Evolutionary conservation across 1,284 basidiomycete species (phyloP).

Genomic region (Sporisorium scitamineum): DNA sequence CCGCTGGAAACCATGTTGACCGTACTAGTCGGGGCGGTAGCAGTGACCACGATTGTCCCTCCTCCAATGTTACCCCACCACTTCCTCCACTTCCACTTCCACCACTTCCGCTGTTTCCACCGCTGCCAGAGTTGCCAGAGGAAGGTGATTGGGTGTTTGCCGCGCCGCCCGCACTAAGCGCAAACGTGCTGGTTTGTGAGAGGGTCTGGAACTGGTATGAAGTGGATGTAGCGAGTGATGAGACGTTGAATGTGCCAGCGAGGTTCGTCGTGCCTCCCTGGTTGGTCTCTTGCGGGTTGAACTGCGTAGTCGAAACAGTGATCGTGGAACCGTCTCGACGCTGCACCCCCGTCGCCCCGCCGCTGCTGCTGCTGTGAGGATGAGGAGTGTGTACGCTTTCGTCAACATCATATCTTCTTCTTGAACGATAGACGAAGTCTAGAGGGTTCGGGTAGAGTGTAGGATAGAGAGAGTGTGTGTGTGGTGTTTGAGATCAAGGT

Average conservation of each 20-base stretch:
- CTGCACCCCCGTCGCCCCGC: not conserved
- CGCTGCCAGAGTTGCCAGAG: not conserved
- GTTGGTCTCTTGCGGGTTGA: slow-evolving; percentile 50
- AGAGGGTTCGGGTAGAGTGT: not conserved
- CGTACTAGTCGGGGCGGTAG: slow-evolving; percentile 22
- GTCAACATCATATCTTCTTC: not conserved
- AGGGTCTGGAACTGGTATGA: slow-evolving; percentile 39
- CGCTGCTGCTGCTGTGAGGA: not conserved
- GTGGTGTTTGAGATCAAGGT: not conserved
- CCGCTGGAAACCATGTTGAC: not conserved
- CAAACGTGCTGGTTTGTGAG: slow-evolving; percentile 43
- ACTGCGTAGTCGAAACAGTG: slow-evolving; percentile 35
- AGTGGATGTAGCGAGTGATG: slow-evolving; percentile 43
- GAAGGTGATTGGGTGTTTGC: slow-evolving; percentile 4
- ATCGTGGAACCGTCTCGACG: slow-evolving; percentile 35
- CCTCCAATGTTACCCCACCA: slow-evolving; percentile 7
- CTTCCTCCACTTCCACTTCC: slow-evolving; percentile 1
- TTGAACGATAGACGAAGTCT: not conserved
- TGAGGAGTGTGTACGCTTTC: not conserved
- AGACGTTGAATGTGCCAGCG: slow-evolving; percentile 59
- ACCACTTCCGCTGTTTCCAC: not conserved
- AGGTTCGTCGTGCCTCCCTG: slow-evolving; percentile 59
- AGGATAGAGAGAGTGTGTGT: not conserved
- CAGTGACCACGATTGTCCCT: slow-evolving; percentile 29
- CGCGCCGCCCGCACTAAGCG: not conserved